These are phyloP conservation scores for Xylariales sp. DNA, from an alignment of 2,329 filamentous ascomycete species.

Conservation along the genomic window DNA sequence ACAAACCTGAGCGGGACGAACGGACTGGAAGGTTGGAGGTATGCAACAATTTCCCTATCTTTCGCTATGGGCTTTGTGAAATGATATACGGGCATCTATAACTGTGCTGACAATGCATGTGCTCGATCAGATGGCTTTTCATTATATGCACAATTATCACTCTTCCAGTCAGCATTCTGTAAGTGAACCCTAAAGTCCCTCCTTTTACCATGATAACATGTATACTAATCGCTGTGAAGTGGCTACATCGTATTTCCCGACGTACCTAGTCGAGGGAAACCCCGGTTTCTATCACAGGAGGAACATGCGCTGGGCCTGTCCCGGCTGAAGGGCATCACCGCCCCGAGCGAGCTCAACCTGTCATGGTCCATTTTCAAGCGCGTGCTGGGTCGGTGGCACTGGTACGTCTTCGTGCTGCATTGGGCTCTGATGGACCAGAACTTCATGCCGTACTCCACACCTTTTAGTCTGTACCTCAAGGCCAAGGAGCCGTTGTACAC, in stretches of 20 bases:
- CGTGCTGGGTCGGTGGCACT: slow-evolving; percentile 33
- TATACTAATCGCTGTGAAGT: slow-evolving; percentile 4
- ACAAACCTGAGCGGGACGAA: slow-evolving; percentile 44
- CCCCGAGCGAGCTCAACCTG: slow-evolving; percentile 26
- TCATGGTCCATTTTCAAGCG: slow-evolving; percentile 29
- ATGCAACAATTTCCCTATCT: too few relatives aligned
- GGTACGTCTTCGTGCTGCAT: slow-evolving; percentile 31
- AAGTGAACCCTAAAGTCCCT: too few relatives aligned
- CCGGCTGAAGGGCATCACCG: slow-evolving; percentile 18
- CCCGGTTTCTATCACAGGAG: slow-evolving; percentile 25
- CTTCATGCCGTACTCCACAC: slow-evolving; percentile 25
- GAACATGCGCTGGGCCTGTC: slow-evolving; percentile 28
- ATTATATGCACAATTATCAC: slow-evolving; percentile 57
- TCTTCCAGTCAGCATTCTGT: slow-evolving; percentile 48
- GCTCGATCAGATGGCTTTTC: slow-evolving; percentile 46
- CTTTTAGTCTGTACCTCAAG: slow-evolving; percentile 35
- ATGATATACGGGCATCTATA: too few relatives aligned
- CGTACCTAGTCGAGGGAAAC: slow-evolving; percentile 30
- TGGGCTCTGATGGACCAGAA: slow-evolving; percentile 35
- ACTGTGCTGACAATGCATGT: too few relatives aligned
- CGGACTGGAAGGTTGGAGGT: slow-evolving; percentile 45
- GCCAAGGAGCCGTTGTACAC: slow-evolving; percentile 30
- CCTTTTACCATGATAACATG: too few relatives aligned
- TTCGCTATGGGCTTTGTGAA: too few relatives aligned
- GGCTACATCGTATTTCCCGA: slow-evolving; percentile 42